Conservation (phyloP, 768 basidiomycete genomes). For the Boletus edulis region DNA sequence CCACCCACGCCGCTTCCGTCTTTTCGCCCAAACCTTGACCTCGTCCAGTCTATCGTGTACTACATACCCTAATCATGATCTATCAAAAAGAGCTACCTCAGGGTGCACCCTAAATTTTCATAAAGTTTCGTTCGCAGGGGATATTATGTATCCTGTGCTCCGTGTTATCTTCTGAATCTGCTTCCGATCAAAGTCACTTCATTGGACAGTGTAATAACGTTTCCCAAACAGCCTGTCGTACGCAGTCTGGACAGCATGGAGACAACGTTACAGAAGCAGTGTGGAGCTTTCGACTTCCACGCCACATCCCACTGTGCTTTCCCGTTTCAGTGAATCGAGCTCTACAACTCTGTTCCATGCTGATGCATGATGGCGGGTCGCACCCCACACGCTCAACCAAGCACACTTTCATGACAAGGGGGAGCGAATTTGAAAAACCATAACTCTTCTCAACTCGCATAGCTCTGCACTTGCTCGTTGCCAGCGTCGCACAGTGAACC, state of each 20-base stretch:
- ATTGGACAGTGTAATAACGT: constrained; percentile 19
- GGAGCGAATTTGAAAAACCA: constrained; percentile 30
- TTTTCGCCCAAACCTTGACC: constrained; percentile 8
- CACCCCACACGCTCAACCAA: constrained; percentile 10
- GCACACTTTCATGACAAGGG: constrained; percentile 17
- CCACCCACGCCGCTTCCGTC: not conserved
- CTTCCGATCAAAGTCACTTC: constrained; percentile 23
- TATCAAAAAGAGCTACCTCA: constrained; percentile 21
- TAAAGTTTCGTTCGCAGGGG: constrained; percentile 21
- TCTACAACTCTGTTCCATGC: constrained; percentile 14
- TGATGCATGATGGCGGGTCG: not conserved
- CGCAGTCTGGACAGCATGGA: constrained; percentile 16
- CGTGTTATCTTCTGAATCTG: constrained; percentile 17
- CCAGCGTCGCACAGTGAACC: not conserved
- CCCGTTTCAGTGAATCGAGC: not conserved
- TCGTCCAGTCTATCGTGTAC: constrained; percentile 5
- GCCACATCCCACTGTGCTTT: constrained; percentile 1
- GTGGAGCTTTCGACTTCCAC: constrained; percentile 15
- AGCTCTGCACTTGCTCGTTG: not conserved
- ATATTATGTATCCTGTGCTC: constrained; percentile 31
- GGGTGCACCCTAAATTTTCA: constrained; percentile 31
- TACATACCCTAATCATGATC: constrained; percentile 10
- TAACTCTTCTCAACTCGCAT: constrained; percentile 19
- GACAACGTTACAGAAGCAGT: constrained; percentile 22
- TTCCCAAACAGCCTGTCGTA: constrained; percentile 14